Evolutionary conservation across 2,329 filamentous ascomycete species (phyloP).

Genomic region (Botrytis squamosa): DNA sequence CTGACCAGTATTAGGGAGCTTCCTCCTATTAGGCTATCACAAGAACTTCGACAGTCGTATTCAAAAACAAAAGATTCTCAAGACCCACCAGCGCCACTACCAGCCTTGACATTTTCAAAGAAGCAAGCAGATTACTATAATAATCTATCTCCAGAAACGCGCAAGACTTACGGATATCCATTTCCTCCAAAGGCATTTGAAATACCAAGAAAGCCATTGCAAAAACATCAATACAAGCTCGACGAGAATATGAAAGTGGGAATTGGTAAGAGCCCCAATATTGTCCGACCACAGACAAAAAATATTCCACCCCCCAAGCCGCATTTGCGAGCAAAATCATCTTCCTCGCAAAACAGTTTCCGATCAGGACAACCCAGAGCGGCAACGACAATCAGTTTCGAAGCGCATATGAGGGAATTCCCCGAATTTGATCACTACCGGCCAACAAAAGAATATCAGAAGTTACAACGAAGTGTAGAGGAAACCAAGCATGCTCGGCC

Average conservation of each 20-base stretch:
- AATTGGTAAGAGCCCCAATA: neutral
- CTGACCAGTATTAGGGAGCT: too few species aligned
- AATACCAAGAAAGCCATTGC: neutral
- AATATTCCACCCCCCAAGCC: neutral
- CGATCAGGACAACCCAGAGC: neutral
- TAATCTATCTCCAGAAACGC: neutral
- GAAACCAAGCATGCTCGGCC: neutral
- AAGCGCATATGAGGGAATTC: accelerated
- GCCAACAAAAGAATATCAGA: neutral
- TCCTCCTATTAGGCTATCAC: too few species aligned
- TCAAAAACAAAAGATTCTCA: neutral
- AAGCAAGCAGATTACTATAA: neutral
- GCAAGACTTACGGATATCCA: neutral
- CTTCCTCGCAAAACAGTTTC: neutral
- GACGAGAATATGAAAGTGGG: neutral
- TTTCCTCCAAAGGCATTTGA: neutral
- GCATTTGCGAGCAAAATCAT: neutral
- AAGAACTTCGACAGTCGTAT: too few species aligned
- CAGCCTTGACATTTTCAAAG: neutral
- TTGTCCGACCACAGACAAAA: neutral
- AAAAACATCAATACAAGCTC: neutral
- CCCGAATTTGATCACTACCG: neutral
- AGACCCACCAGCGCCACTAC: neutral
- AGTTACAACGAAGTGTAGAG: neutral
- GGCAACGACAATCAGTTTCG: neutral